Base-by-base conservation (phyloP, 176 grass and related monocot genomes). In the Oryza punctata region DNA sequence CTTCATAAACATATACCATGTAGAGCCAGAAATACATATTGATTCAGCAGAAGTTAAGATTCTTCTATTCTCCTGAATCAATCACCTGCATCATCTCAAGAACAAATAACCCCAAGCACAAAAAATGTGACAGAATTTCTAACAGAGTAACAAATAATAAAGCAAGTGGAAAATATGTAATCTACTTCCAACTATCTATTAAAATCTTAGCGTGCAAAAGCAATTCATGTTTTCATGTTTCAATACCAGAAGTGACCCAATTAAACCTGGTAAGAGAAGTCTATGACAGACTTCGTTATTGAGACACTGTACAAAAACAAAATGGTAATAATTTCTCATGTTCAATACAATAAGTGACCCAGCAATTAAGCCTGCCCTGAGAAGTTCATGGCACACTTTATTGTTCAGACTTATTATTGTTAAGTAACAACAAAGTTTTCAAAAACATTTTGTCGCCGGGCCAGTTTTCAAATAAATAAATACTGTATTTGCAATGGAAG, bases 1-100 rank as follows among this genome's bases (percentile, higher is more conserved):
- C 66, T 78, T 78, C 40, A 71, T 12, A 43, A 76, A 81, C 13
- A 19, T 33, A 81, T 26, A 9, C 2, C 28, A 68, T 76, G 72
- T 3, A 76, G 40, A 41, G 40, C 40, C 40, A 41, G 12, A 76
- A 33, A 23, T 70, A 81, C n/a, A 70, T 61, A 15, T 69, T 23
- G 16, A 21, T 82, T 76, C 52, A 35, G 10, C 49, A 76, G 37
- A 28, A 59, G 30, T n/a, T 69, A 29, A 23, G 16, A 61, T 44
- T 49, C 50, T 70, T 77, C 7, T n/a, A 59, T 47, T 68, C 10
- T n/a, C 47, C 80, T 12, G 23, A 63, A 75, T 75, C 63, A 63
- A 75, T 75, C 63, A 75, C 33, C 46, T 15, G 26, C n/a, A 21
- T 2, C 23, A 52, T 73, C 7, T 73, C 27, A 50, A 50, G 24